Evolutionary conservation across 163 green algal species (phyloP).

Genomic region (Chlamydomonas reinhardtii): DNA sequence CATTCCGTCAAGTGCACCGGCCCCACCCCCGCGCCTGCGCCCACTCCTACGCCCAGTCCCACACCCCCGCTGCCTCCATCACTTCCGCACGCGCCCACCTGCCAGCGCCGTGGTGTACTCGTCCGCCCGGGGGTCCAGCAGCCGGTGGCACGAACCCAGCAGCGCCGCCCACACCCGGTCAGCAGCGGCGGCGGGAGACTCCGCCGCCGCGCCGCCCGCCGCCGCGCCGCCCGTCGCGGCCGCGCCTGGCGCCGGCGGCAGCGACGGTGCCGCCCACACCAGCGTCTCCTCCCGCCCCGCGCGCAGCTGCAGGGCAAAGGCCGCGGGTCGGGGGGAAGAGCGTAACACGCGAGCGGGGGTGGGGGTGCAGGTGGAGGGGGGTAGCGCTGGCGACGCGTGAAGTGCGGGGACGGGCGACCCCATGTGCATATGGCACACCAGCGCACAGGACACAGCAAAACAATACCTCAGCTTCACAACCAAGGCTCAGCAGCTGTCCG

Average conservation of each 20-base stretch:
- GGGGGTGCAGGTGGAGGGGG: too few species aligned
- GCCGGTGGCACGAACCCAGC: constrained; percentile 53
- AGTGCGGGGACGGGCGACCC: too few species aligned
- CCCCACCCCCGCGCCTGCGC: too few species aligned
- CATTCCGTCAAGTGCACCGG: too few species aligned
- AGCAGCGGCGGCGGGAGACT: neutral
- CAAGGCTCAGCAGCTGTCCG: too few species aligned
- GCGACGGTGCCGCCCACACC: constrained; percentile 11
- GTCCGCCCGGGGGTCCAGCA: constrained; percentile 65
- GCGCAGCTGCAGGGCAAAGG: neutral
- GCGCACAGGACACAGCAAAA: too few species aligned
- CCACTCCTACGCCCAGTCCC: too few species aligned
- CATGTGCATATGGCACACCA: too few species aligned
- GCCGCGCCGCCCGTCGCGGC: constrained; percentile 50
- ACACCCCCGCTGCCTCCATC: too few species aligned
- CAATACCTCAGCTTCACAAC: too few species aligned
- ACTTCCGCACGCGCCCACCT: constrained; percentile 1
- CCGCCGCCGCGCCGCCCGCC: neutral
- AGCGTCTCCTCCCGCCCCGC: constrained; percentile 23
- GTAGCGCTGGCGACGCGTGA: too few species aligned
- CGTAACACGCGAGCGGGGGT: too few species aligned
- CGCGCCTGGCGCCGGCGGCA: constrained; percentile 31
- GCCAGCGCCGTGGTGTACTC: constrained; percentile 49
- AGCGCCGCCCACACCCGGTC: constrained; percentile 50
- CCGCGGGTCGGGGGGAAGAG: neutral